A percentile compares a stretch with the other conserved stretches of the same genome.
Evolutionary conservation across 2,329 filamentous ascomycete species (phyloP).

Genomic region (Zymoseptoria pseudotritici): DNA sequence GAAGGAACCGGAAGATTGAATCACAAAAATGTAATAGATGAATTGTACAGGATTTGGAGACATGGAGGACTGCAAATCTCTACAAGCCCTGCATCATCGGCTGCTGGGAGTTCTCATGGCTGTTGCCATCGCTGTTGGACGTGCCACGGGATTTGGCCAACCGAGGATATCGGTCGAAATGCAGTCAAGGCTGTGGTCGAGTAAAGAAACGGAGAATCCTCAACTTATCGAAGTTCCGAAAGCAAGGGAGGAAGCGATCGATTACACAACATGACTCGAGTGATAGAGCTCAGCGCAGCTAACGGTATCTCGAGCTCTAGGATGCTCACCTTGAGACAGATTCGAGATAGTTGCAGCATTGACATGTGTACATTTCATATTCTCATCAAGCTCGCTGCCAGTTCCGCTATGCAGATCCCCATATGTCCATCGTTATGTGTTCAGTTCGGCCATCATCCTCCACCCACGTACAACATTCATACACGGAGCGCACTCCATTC

Average conservation of each 20-base stretch:
- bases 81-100: neutral
- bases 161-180: neutral
- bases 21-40: neutral
- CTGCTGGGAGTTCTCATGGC: too few relatives aligned
- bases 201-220: neutral
- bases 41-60: neutral
- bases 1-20: neutral
- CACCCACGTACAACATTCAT: conserved; percentile 3
- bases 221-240: neutral
- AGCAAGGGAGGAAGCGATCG: too few relatives aligned
- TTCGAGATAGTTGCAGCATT: neutral
- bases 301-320: neutral
- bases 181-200: neutral
- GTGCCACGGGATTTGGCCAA: neutral
- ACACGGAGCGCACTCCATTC: neutral
- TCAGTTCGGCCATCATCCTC: neutral
- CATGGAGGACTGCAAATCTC: neutral
- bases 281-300: neutral
- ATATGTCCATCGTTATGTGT: neutral
- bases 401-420: neutral
- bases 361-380: neutral
- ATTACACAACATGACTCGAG: neutral
- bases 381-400: neutral
- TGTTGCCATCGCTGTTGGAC: neutral
- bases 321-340: neutral